These are phyloP conservation scores for Melampsora americana DNA, from an alignment of 1,284 basidiomycete species.

Conservation along the genomic window DNA sequence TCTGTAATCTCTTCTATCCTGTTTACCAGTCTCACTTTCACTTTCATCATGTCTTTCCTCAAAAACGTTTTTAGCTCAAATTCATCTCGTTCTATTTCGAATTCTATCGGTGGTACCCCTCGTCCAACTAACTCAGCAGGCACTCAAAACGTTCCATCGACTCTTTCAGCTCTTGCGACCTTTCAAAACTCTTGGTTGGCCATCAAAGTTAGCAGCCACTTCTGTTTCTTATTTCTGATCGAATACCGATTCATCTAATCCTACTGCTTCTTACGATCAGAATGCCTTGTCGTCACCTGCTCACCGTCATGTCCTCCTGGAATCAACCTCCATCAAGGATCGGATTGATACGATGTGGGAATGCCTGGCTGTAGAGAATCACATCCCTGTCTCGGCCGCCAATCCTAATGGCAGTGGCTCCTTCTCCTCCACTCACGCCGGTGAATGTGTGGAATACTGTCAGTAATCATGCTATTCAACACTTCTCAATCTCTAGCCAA, in stretches of 20 bases:
- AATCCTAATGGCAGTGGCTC: conserved; percentile 12
- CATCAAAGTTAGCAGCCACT: conserved; percentile 18
- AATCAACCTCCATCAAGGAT: conserved; percentile 40
- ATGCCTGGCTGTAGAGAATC: conserved; percentile 27
- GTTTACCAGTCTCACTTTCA: too few species aligned
- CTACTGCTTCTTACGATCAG: conserved; percentile 1
- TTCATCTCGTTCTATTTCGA: too few species aligned
- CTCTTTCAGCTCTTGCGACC: conserved; percentile 13
- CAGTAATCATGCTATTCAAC: conserved; percentile 2
- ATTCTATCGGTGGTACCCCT: background rate
- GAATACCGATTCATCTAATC: background rate
- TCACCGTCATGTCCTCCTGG: conserved; percentile 18
- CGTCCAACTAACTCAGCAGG: background rate
- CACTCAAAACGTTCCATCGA: background rate
- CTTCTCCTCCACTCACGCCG: conserved; percentile 4
- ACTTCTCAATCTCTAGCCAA: background rate
- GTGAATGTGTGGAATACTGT: conserved; percentile 44
- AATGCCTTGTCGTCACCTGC: conserved; percentile 31
- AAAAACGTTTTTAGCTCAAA: background rate
- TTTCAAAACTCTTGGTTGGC: conserved; percentile 36
- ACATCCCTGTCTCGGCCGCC: background rate
- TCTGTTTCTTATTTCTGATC: background rate
- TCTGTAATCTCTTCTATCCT: too few species aligned
- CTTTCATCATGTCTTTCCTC: conserved; percentile 15
- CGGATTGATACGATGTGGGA: conserved; percentile 34